Percentiles rank a stretch among this genome's conserved stretches.
Evolutionary conservation across 305 asterid genomes (phyloP).

Genomic region (Fraxinus greggii): DNA sequence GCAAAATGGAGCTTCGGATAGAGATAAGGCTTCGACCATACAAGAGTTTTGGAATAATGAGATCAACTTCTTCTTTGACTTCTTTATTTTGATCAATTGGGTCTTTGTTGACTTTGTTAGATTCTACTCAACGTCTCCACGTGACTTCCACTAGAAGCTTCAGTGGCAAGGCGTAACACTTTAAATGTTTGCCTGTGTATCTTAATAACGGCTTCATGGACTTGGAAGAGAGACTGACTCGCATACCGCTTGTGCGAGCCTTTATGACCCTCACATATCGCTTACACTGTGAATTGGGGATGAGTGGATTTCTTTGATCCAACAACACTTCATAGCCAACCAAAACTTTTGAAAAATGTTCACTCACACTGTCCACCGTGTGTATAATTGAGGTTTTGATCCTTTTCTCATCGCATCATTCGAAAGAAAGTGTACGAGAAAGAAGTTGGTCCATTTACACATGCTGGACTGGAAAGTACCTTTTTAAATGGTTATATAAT

Average conservation of each 20-base stretch:
- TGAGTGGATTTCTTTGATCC: neutral
- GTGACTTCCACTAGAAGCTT: too few relatives aligned
- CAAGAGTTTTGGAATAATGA: too few relatives aligned
- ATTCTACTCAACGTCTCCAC: too few relatives aligned
- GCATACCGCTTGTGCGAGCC: neutral
- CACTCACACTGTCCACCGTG: conserved; percentile 9
- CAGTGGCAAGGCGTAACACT: too few relatives aligned
- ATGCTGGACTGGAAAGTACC: neutral
- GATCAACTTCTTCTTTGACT: too few relatives aligned
- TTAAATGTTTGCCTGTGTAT: neutral
- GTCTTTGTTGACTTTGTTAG: too few relatives aligned
- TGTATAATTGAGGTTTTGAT: neutral
- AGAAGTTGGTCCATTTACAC: neutral
- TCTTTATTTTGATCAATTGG: too few relatives aligned
- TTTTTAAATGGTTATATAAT: neutral
- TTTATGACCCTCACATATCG: neutral
- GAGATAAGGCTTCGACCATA: too few relatives aligned
- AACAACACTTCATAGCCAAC: neutral
- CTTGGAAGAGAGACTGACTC: neutral
- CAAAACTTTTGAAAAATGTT: conserved; percentile 6
- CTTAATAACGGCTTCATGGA: neutral
- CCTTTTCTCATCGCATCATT: neutral
- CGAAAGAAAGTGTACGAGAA: neutral
- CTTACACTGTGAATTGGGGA: neutral
- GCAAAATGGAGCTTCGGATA: too few relatives aligned